Base-by-base conservation (phyloP, 768 basidiomycete genomes). In the Neoboletus brunneissimus region DNA sequence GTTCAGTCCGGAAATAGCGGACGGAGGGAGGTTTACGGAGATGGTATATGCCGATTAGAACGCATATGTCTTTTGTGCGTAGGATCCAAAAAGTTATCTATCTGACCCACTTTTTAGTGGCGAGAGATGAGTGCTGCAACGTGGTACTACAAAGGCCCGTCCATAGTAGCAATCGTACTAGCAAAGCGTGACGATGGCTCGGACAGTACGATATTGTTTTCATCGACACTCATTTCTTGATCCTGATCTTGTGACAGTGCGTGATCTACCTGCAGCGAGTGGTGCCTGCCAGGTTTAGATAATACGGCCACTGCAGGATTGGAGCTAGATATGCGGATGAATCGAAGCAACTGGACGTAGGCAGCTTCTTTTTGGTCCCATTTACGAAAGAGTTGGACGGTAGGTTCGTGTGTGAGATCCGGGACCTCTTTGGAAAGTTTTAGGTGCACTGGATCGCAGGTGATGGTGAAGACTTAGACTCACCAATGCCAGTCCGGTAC, bases 401-500 rank as follows among this genome's bases (percentile, higher is more conserved):
- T 93, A 11, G 77, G 69, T n/a, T 75, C 70, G 60, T 93, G 83
- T 0, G 89, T 92, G 27, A 94, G 77, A 71, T 94, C 91, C 8
- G 84, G 81, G 34, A 93, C 78, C 75, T 94, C 91, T 93, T 37
- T 49, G 16, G 3, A 67, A 47, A 46, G 54, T 40, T 35, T 51
- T 35, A 53, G 47, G 4, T 7, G 15, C 1, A 20, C 7, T 15
- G 16, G 15, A 38, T 54, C n/a, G 13, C 32, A 38, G 16, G 12
- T 25, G 25, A 25, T 25, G 25, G 44, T 18, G 31, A 44, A 44
- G n/a, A 13, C 10, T 25, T 12, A 4, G 25, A 64, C 86, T 58
- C 65, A 90, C 91, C 91, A 67, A 94, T 78, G 8, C 91, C 91
- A 2, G 91, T 88, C 37, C 87, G 79, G 70, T 94, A 94, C 53